Percentiles rank a stretch among this genome's conserved stretches.
phyloP scores from a whole-genome alignment of 164 flowering plant species.

The Chloranthus sessilifolius region DNA sequence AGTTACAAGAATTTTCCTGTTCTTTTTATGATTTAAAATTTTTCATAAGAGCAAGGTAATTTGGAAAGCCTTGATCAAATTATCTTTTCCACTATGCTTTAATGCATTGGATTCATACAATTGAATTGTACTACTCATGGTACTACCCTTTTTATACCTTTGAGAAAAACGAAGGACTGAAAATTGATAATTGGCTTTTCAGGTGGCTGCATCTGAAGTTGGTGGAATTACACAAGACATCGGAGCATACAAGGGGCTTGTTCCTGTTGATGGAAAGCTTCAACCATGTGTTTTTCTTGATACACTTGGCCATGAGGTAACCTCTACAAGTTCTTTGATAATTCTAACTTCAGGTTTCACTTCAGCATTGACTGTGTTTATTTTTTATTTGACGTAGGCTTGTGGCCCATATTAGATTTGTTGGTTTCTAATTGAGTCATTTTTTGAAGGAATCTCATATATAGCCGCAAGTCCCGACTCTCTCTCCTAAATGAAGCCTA shows the following conservation, averaged over 20 bases:
- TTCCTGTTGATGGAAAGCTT: slow-evolving; percentile 72
- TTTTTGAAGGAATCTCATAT: too few species aligned
- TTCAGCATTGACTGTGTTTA: too few species aligned
- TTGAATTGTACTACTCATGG: neutral
- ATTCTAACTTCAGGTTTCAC: too few species aligned
- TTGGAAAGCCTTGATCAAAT: slow-evolving; percentile 4
- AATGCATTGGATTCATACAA: neutral
- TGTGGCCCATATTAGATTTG: too few species aligned
- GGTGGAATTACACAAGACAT: slow-evolving; percentile 99
- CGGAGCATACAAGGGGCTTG: slow-evolving; percentile 85
- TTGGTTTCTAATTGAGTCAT: slow-evolving; percentile 1
- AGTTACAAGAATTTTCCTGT: too few species aligned
- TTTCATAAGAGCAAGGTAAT: slow-evolving; percentile 89
- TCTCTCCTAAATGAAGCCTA: too few species aligned
- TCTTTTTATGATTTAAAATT: too few species aligned
- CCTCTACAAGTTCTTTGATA: too few species aligned
- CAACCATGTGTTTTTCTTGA: slow-evolving; percentile 91
- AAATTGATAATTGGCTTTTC: slow-evolving; percentile 18
- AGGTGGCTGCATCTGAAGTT: slow-evolving; percentile 96
- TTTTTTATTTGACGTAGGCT: too few species aligned
- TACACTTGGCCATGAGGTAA: slow-evolving; percentile 98
- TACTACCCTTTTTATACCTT: neutral
- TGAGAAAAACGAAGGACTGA: neutral
- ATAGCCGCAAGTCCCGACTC: too few species aligned
- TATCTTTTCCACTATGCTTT: neutral